Conservation (phyloP, 805 yeast genomes). For the Candida anglica region DNA sequence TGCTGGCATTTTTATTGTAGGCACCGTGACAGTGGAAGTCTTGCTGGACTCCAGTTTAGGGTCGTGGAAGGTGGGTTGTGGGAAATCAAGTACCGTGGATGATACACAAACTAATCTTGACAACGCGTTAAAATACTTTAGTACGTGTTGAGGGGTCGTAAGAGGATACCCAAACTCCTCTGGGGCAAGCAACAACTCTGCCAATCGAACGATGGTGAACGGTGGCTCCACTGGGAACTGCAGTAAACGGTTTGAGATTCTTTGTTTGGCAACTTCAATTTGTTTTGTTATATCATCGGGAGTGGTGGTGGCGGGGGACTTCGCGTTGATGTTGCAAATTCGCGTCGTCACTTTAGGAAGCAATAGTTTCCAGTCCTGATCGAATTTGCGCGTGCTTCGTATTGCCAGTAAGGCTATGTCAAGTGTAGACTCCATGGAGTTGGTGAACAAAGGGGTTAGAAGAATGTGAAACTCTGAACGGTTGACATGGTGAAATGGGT, state of each 20-base stretch:
- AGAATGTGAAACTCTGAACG: too few relatives aligned
- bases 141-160: slow-evolving; percentile 20
- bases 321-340: slow-evolving; percentile 1
- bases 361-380: slow-evolving; percentile 5
- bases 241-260: slow-evolving; percentile 33
- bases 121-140: slow-evolving; percentile 45
- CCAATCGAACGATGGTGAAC: slow-evolving; percentile 44
- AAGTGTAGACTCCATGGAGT: background rate
- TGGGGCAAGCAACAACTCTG: slow-evolving; percentile 46
- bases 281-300: background rate
- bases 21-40: slow-evolving; percentile 2
- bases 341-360: slow-evolving; percentile 6
- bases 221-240: slow-evolving; percentile 28
- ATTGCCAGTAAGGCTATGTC: background rate
- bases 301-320: background rate
- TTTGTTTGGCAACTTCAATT: slow-evolving; percentile 3
- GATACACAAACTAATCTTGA: slow-evolving; percentile 25
- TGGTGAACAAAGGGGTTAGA: too few relatives aligned
- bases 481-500: too few relatives aligned
- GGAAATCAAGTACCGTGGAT: slow-evolving; percentile 23
- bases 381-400: background rate
- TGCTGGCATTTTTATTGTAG: slow-evolving; percentile 2
- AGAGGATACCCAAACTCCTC: slow-evolving; percentile 26
- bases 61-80: too few relatives aligned
- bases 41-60: slow-evolving; percentile 7